These are phyloP conservation scores for Trichoderma simmonsii DNA, from an alignment of 2,329 filamentous ascomycete species.

Conservation along the genomic window DNA sequence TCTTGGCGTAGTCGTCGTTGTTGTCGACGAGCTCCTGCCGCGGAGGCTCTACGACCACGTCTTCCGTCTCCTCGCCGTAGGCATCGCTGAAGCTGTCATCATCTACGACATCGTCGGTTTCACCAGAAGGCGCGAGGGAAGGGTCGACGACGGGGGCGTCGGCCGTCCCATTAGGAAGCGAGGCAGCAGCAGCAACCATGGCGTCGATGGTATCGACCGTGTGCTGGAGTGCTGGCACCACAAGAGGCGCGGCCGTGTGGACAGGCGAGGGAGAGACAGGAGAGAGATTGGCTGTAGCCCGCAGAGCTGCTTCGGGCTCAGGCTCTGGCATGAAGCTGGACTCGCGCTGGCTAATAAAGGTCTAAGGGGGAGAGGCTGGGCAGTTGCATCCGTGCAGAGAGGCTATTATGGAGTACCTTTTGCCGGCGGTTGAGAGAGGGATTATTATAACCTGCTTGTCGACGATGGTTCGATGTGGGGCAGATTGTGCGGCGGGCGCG, in stretches of 20 bases:
- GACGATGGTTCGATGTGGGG: slow-evolving; percentile 18
- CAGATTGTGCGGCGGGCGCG: slow-evolving; percentile 4
- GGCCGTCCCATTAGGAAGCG: slow-evolving; percentile 30
- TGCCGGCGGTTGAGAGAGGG: slow-evolving; percentile 2
- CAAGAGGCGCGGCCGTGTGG: slow-evolving; percentile 44
- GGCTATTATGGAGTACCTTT: slow-evolving; percentile 11
- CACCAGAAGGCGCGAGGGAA: slow-evolving; percentile 33
- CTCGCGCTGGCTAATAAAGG: slow-evolving; percentile 1
- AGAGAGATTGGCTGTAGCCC: slow-evolving; percentile 52
- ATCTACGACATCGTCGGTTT: slow-evolving; percentile 40
- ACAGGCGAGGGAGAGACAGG: slow-evolving; percentile 50
- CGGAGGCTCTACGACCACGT: slow-evolving; percentile 28
- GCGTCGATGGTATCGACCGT: slow-evolving; percentile 50
- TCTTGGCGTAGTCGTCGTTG: slow-evolving; percentile 51
- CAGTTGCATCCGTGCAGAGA: slow-evolving; percentile 14
- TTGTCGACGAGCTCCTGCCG: slow-evolving; percentile 32
- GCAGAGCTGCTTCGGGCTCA: slow-evolving; percentile 40
- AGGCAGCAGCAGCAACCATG: slow-evolving; percentile 40
- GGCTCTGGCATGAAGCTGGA: slow-evolving; percentile 16
- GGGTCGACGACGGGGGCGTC: slow-evolving; percentile 33
- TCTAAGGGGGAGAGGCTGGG: slow-evolving; percentile 6
- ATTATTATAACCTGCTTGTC: slow-evolving; percentile 15
- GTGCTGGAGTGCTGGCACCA: slow-evolving; percentile 51
- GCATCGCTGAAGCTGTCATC: slow-evolving; percentile 49
- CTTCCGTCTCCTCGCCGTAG: slow-evolving; percentile 42